Conservation (phyloP, 306 rosid species). For the Astragalus membranaceus region DNA sequence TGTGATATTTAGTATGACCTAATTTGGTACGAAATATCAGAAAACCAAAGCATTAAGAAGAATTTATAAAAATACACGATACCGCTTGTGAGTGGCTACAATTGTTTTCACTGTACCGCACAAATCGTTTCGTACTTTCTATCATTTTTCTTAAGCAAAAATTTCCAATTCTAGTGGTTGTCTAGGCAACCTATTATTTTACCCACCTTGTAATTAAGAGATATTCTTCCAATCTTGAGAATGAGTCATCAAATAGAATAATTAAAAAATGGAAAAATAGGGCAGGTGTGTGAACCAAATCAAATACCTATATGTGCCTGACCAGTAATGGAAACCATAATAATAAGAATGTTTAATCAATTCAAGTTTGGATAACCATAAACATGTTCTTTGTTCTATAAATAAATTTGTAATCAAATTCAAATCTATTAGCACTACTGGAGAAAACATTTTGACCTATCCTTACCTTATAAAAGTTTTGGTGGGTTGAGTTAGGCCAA, state of each 20-base stretch:
- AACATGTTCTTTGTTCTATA: neutral
- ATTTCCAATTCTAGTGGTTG: neutral
- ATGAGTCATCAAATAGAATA: neutral
- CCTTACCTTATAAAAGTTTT: no score
- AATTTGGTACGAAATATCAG: no score
- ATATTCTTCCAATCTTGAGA: neutral
- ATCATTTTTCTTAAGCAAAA: neutral
- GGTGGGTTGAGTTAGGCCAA: no score
- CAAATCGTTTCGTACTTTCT: no score
- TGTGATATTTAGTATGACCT: no score
- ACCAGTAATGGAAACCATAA: neutral
- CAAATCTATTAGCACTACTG: neutral
- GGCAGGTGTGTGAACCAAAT: neutral
- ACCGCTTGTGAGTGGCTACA: no score
- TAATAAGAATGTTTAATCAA: neutral
- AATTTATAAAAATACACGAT: no score
- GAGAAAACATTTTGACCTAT: no score
- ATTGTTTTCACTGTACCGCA: no score
- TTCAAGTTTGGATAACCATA: neutral
- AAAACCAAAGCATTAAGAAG: no score
- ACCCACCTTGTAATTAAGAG: neutral
- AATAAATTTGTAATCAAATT: neutral
- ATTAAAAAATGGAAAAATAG: neutral
- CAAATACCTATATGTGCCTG: neutral
- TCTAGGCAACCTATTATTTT: neutral